phyloP scores from a whole-genome alignment of 179 eudicot species.

The Silene vulgaris region DNA sequence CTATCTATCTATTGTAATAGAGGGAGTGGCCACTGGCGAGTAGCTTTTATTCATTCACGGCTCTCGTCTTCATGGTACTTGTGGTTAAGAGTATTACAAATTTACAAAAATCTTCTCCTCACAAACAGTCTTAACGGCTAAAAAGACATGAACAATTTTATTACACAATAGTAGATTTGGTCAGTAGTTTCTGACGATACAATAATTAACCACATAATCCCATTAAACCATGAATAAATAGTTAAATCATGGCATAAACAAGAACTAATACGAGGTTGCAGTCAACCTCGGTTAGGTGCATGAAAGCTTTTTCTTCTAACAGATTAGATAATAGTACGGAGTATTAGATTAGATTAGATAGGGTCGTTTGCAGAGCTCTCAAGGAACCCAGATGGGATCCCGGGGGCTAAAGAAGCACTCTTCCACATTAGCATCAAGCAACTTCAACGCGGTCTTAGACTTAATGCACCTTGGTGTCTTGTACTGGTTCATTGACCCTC shows the following conservation, averaged over 20 bases:
- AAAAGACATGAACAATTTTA: slow-evolving; percentile 2
- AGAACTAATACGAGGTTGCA: not conserved
- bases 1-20: too few relatives aligned
- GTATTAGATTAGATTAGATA: slow-evolving; percentile 3
- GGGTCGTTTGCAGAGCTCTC: not conserved
- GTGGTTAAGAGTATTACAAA: too few relatives aligned
- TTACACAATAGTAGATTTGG: not conserved
- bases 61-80: too few relatives aligned
- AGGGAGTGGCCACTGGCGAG: too few relatives aligned
- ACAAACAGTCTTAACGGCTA: too few relatives aligned
- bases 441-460: slow-evolving; percentile 39
- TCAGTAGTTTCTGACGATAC: not conserved
- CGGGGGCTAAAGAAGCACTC: slow-evolving; percentile 59
- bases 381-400: slow-evolving; percentile 54
- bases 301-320: slow-evolving; percentile 12
- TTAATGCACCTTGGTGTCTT: slow-evolving; percentile 77
- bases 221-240: slow-evolving; percentile 11
- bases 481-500: slow-evolving; percentile 74
- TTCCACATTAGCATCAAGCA: slow-evolving; percentile 50
- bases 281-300: slow-evolving; percentile 9
- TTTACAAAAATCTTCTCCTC: too few relatives aligned
- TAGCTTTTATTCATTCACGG: too few relatives aligned
- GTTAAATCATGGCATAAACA: not conserved
- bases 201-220: slow-evolving; percentile 4
- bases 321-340: slow-evolving; percentile 2